Percentiles rank a stretch among this genome's conserved stretches.
These are phyloP conservation scores for Yamadazyma atmosphaerica DNA, from an alignment of 1,139 yeast species.

Conservation along the genomic window DNA sequence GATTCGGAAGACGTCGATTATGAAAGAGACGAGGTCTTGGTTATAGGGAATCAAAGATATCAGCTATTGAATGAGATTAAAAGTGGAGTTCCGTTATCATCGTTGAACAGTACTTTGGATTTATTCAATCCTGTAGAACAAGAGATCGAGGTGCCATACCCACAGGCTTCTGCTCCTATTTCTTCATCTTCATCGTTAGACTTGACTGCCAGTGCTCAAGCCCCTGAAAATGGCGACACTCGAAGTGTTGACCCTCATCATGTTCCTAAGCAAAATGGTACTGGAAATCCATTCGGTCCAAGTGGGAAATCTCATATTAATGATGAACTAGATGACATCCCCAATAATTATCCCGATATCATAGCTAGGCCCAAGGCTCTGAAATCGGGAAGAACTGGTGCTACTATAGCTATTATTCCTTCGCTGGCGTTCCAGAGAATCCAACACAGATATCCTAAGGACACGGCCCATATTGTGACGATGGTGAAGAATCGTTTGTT, in stretches of 20 bases:
- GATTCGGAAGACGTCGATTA: conserved; percentile 24
- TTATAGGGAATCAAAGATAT: conserved; percentile 55
- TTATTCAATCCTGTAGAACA: conserved; percentile 36
- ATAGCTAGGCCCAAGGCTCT: conserved; percentile 57
- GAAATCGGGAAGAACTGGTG: conserved; percentile 32
- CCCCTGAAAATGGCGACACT: background rate
- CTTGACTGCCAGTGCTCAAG: conserved; percentile 5
- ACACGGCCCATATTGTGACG: conserved; percentile 92
- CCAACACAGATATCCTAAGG: conserved; percentile 76
- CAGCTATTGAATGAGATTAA: conserved; percentile 83
- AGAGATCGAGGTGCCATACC: background rate
- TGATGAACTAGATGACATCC: background rate
- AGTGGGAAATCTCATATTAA: background rate
- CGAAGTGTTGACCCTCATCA: background rate
- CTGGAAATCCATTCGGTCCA: background rate
- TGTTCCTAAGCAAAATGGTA: no score
- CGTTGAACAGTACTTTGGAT: conserved; percentile 76
- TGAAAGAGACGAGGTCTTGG: conserved; percentile 42
- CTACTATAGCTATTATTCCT: conserved; percentile 92
- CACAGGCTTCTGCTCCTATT: conserved; percentile 4
- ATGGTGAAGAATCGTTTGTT: conserved; percentile 85
- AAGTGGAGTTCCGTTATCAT: conserved; percentile 82
- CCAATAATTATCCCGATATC: conserved; percentile 37
- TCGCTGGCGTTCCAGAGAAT: conserved; percentile 75
- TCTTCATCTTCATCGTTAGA: conserved; percentile 17